Conservation (phyloP, 441 rosid genomes). For the Metrosideros polymorpha region DNA sequence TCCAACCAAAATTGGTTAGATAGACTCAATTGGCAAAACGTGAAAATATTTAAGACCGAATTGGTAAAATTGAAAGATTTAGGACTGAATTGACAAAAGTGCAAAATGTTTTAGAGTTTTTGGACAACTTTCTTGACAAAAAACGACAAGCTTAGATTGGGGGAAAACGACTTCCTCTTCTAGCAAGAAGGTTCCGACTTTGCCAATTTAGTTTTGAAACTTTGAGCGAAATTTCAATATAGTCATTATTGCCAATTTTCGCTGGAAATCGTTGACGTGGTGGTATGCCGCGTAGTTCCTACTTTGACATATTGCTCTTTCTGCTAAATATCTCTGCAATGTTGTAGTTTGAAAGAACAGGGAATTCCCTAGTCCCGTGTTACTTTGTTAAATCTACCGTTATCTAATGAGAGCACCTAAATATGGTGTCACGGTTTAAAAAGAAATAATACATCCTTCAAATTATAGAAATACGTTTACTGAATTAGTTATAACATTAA, state of each 20-base stretch:
- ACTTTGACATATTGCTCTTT: background rate
- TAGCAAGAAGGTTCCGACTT: too few species aligned
- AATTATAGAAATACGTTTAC: background rate
- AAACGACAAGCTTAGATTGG: too few species aligned
- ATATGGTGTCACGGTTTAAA: background rate
- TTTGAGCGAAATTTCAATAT: background rate
- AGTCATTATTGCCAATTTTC: background rate
- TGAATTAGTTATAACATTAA: background rate
- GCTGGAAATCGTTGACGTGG: background rate
- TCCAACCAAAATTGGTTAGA: too few species aligned
- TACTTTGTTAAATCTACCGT: background rate
- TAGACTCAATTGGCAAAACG: too few species aligned
- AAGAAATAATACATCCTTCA: background rate
- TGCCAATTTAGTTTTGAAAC: background rate
- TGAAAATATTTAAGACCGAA: too few species aligned
- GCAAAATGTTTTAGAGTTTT: too few species aligned
- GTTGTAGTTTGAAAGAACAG: background rate
- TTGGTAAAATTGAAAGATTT: too few species aligned
- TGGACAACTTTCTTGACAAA: too few species aligned
- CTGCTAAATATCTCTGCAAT: background rate
- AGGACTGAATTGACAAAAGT: too few species aligned
- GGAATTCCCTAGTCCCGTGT: background rate
- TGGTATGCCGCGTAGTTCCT: too few species aligned
- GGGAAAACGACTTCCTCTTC: too few species aligned
- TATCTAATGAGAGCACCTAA: background rate